phyloP scores from a whole-genome alignment of 23 red algal species.

The Chondrus crispus region DNA sequence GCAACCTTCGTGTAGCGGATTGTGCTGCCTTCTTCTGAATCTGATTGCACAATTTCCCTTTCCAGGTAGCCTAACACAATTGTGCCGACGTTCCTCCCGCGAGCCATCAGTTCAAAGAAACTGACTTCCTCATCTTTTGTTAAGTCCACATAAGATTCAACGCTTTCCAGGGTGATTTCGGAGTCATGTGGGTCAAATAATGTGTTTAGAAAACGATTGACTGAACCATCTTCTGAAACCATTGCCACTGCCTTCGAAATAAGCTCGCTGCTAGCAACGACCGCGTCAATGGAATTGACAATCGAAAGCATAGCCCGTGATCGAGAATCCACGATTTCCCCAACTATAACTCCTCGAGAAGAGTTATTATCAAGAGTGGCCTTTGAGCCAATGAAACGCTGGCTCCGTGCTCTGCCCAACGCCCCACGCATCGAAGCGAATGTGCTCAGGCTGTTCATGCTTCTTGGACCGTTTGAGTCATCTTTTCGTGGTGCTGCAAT shows the following conservation, averaged over 20 bases:
- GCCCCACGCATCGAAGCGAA: background rate
- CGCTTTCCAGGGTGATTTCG: conserved; percentile 51
- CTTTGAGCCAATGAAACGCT: conserved; percentile 49
- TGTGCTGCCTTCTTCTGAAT: conserved; percentile 18
- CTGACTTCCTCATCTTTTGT: conserved; percentile 42
- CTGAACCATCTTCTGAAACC: conserved; percentile 60
- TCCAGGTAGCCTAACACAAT: conserved; percentile 49
- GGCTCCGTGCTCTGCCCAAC: conserved; percentile 42
- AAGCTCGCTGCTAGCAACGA: conserved; percentile 55
- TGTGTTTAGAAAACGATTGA: conserved; percentile 53
- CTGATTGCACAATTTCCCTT: conserved; percentile 35
- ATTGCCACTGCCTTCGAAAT: conserved; percentile 69
- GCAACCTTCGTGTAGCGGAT: conserved; percentile 48
- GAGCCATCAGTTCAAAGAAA: conserved; percentile 66
- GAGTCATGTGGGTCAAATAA: conserved; percentile 59
- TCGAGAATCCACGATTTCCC: conserved; percentile 64
- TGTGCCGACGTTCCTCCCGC: conserved; percentile 42
- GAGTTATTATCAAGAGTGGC: background rate
- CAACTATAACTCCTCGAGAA: conserved; percentile 52
- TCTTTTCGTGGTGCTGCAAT: background rate
- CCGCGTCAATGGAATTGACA: conserved; percentile 59
- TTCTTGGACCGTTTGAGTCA: conserved; percentile 21
- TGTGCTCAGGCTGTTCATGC: background rate
- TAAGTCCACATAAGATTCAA: conserved; percentile 47
- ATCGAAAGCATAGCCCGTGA: conserved; percentile 59